Percentiles rank a stretch among this genome's conserved stretches.
These are phyloP conservation scores for Aspergillus ellipticus DNA, from an alignment of 495 filamentous ascomycete genomes.

Conservation along the genomic window DNA sequence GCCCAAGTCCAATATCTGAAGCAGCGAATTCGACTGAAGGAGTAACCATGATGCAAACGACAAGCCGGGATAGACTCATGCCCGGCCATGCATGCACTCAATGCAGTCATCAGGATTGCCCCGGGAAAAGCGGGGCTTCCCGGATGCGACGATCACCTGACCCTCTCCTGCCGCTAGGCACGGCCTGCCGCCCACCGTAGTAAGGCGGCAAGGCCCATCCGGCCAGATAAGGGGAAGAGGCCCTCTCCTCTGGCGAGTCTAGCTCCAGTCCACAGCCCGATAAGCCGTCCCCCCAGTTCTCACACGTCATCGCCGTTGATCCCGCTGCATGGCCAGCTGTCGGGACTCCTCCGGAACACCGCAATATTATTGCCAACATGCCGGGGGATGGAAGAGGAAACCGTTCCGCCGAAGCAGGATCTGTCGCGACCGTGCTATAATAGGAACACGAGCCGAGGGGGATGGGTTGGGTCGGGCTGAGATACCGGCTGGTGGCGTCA, in stretches of 20 bases:
- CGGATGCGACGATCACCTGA: conserved; percentile 31
- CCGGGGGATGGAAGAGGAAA: neutral
- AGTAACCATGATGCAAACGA: neutral
- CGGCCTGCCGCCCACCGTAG: too few relatives aligned
- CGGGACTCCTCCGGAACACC: neutral
- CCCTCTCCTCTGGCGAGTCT: conserved; percentile 3
- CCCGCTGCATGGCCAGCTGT: neutral
- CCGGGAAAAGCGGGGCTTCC: conserved; percentile 1
- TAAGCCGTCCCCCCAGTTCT: neutral
- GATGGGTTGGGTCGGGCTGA: conserved; percentile 3
- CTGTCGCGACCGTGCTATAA: neutral
- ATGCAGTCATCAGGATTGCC: neutral
- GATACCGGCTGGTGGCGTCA: conserved; percentile 26
- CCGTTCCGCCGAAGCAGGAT: too few relatives aligned
- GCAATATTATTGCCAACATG: neutral
- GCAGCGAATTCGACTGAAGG: neutral
- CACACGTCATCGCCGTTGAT: conserved; percentile 8
- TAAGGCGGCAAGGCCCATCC: conserved; percentile 10
- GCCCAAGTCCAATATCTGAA: too few relatives aligned
- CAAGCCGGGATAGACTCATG: neutral
- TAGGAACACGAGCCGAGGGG: neutral
- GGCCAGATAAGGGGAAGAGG: conserved; percentile 3
- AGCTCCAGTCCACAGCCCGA: neutral
- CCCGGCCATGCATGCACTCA: neutral
- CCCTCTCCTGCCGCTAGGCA: conserved; percentile 7